Base-by-base conservation (phyloP, 331 rosid genomes). In the Acacia pycnantha region DNA sequence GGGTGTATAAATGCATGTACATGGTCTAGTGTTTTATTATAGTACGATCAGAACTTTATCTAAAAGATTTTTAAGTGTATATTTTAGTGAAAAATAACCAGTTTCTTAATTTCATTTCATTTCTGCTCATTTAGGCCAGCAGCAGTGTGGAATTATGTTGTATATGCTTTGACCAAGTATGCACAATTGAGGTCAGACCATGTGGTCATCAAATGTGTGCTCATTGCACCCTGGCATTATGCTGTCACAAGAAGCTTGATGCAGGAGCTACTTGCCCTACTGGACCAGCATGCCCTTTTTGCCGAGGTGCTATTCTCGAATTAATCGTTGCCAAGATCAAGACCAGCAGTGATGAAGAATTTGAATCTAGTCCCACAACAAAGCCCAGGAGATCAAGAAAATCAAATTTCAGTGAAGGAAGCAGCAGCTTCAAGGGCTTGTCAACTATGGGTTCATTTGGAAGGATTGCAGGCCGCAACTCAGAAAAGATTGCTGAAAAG, bases 121-220 rank as follows among this genome's bases (percentile, higher is more conserved):
- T 81, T 82, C 50, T 79, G 77, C 22, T 80, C 26, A 33, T 80
- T 69, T 82, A 94, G 98, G 94, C 77, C 13, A 88, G 90, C 19
- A 88, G 90, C 44, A 85, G 91, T 26, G 71, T 85, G 85, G 98
- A 94, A 77, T 76, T 90, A 33, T 94, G 98, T 77, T 89, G 97
- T 81, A 94, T 94, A 88, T 94, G 98, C 90, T 94, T 94, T 79
- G 97, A 94, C 56, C 97, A 94, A 82, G 89, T 69, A 18, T 94
- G 98, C 91, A 89, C 95, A 51, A 92, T 94, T 56, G 97, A 92
- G 88, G 92, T 94, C 37, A 82, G 84, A 68, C 97, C 97, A 33
- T 94, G 98, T 64, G 87, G 93, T 82, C 98, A 94, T 89, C 97
- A 90, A 90, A 94, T 94, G 98, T 94, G 98, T 82, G 97, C 97